phyloP scores from a whole-genome alignment of 495 filamentous ascomycete species.

The Glonium stellatum region DNA sequence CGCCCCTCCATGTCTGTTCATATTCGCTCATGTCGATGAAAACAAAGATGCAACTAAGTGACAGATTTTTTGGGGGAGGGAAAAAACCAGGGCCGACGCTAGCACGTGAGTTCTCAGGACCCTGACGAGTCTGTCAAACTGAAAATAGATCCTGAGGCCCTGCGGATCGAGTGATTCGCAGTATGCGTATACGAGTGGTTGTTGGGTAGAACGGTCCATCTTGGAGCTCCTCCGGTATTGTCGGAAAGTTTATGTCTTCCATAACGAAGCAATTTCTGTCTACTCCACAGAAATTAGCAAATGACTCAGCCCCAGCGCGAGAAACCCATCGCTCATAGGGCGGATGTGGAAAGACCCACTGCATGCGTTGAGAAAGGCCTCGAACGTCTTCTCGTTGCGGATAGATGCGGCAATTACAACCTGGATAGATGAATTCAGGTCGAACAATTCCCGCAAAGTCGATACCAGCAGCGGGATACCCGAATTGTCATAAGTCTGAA shows the following conservation, averaged over 20 bases:
- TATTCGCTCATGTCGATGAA: neutral
- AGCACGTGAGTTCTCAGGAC: neutral
- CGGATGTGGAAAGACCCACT: constrained; percentile 37
- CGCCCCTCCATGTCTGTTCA: neutral
- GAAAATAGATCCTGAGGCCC: constrained; percentile 6
- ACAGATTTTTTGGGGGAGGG: neutral
- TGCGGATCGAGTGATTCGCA: constrained; percentile 21
- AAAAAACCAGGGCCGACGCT: neutral
- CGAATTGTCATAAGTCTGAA: constrained; percentile 58
- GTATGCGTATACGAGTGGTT: constrained; percentile 33
- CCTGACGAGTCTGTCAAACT: constrained; percentile 6
- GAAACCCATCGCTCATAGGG: neutral
- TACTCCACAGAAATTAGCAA: constrained; percentile 26
- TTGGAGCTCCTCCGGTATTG: constrained; percentile 20
- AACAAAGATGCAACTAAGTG: neutral
- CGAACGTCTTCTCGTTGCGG: constrained; percentile 57
- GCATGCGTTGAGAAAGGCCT: constrained; percentile 49
- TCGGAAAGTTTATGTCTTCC: constrained; percentile 26
- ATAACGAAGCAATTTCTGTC: constrained; percentile 27
- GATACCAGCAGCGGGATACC: constrained; percentile 51
- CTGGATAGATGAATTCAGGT: constrained; percentile 40
- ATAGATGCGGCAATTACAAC: constrained; percentile 56
- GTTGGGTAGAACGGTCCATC: constrained; percentile 33
- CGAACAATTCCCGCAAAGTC: constrained; percentile 50
- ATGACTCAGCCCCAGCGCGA: neutral